Percentiles rank a stretch among this genome's conserved stretches.
These are phyloP conservation scores for Thraustotheca clavata DNA, from an alignment of 352 stramenopile genomes.

Conservation along the genomic window DNA sequence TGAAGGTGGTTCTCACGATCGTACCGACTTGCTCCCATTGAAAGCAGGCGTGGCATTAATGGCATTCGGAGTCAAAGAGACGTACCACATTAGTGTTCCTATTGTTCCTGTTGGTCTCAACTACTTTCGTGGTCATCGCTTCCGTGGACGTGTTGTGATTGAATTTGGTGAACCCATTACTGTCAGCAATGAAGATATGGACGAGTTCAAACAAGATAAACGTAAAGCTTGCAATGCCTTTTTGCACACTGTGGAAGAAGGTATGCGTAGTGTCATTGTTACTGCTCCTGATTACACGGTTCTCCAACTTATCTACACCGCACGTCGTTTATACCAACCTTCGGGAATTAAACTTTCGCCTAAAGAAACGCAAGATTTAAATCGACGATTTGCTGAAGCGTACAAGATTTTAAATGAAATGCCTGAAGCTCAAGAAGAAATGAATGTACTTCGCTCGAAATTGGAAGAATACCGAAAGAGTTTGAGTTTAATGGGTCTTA, in stretches of 20 bases:
- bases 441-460: slow-evolving; percentile 54
- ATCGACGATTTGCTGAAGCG: slow-evolving; percentile 85
- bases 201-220: slow-evolving; percentile 84
- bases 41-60: slow-evolving; percentile 98
- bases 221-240: slow-evolving; percentile 74
- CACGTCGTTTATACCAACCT: slow-evolving; percentile 91
- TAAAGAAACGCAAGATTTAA: slow-evolving; percentile 89
- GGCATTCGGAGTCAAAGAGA: slow-evolving; percentile 93
- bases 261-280: slow-evolving; percentile 91
- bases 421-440: slow-evolving; percentile 46
- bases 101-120: slow-evolving; percentile 97
- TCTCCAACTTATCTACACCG: slow-evolving; percentile 93
- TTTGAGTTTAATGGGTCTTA: slow-evolving; percentile 80
- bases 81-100: slow-evolving; percentile 93
- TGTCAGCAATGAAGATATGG: slow-evolving; percentile 75
- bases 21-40: slow-evolving; percentile 94
- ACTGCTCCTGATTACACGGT: slow-evolving; percentile 96
- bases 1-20: slow-evolving; percentile 96
- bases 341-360: slow-evolving; percentile 74
- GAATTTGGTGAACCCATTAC: slow-evolving; percentile 93
- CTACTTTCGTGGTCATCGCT: slow-evolving; percentile 96
- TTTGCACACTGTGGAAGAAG: slow-evolving; percentile 70
- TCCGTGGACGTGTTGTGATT: slow-evolving; percentile 93
- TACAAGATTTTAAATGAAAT: slow-evolving; percentile 78
- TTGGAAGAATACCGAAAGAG: slow-evolving; percentile 81